Evolutionary conservation across 2,329 filamentous ascomycete species (phyloP), one percentile per base, ranked within the genome.

Genomic region (Canariomyces notabilis): DNA sequence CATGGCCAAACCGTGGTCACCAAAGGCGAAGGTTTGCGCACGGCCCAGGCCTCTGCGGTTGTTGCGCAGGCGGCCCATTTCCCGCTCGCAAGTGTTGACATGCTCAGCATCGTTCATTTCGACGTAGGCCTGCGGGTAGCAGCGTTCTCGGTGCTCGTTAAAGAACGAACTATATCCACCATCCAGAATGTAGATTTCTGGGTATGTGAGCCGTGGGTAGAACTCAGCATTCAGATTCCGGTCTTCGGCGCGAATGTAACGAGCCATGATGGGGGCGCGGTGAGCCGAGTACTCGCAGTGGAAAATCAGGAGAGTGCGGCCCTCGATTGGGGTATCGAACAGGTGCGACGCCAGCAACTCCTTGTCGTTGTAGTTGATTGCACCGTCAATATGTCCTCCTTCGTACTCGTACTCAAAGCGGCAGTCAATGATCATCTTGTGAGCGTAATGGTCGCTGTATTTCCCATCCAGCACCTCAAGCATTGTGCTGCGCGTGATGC

Each of bases 221-320:
- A 79, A 77, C 65, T 93, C 88, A 44, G 82, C 81, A 66, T 98
- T 98, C 61, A 82, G 75, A 31, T 82, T 81, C 49, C 93, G 88
- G 67, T 98, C 93, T 63, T 88, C 83, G 50, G 89, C 84, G 56
- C 93, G 90, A 51, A 98, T 82, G 66, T 89, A 89, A 59, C 93
- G 89, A 40, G 93, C 93, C 86, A 97, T 97, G 53, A 95, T 83
- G 37, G 93, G 93, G 37, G 93, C 93, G 52, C 93, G 87, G 65
- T 97, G 91, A 32, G 89, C 91, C 26, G 93, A 97, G 69, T 97
- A 98, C 70, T 98, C 93, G 78, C 93, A 98, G 71, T 98, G 93
- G 59, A 98, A 88, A 56, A 98, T 83, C 52, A 98, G 69, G 9
- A 96, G 75, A 0, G 89, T 93, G 56, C 82, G 85, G 40, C 83